phyloP scores from a whole-genome alignment of 2,329 filamentous ascomycete species.

The Beauveria sp. region DNA sequence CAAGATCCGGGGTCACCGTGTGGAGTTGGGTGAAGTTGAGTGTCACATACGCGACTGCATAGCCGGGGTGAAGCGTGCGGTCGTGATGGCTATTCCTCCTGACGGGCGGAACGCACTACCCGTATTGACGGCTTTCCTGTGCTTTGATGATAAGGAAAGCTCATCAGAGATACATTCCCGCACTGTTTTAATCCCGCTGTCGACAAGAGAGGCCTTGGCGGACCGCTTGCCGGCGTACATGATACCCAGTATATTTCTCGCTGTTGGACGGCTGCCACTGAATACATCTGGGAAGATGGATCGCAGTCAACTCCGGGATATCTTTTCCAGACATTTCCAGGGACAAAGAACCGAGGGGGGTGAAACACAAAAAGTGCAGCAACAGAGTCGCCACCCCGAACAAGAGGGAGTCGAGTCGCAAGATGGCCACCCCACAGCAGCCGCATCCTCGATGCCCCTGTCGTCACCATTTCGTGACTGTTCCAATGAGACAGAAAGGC shows the following conservation, averaged over 20 bases:
- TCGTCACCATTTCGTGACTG: neutral
- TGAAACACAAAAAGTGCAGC: neutral
- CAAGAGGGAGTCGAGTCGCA: neutral
- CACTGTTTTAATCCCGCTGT: neutral
- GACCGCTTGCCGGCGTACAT: slow-evolving; percentile 26
- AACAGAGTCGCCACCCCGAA: neutral
- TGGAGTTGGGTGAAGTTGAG: slow-evolving; percentile 30
- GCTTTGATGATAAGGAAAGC: neutral
- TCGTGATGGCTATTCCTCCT: neutral
- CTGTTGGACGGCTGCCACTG: slow-evolving; percentile 31
- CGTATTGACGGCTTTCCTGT: neutral
- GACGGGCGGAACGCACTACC: neutral
- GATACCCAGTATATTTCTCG: slow-evolving; percentile 35
- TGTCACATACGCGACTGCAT: neutral
- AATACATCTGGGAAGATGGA: slow-evolving; percentile 37
- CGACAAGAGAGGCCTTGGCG: neutral
- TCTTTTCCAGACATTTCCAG: neutral
- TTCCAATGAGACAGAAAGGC: neutral
- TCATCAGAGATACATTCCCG: neutral
- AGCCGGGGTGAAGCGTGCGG: neutral
- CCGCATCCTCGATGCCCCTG: neutral
- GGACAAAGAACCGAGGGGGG: neutral
- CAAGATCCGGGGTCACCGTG: slow-evolving; percentile 45
- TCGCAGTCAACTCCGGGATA: slow-evolving; percentile 24
- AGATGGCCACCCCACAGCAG: too few relatives aligned